Evolutionary conservation across 495 filamentous ascomycete species (phyloP).

Genomic region (Penicillium tannophilum): DNA sequence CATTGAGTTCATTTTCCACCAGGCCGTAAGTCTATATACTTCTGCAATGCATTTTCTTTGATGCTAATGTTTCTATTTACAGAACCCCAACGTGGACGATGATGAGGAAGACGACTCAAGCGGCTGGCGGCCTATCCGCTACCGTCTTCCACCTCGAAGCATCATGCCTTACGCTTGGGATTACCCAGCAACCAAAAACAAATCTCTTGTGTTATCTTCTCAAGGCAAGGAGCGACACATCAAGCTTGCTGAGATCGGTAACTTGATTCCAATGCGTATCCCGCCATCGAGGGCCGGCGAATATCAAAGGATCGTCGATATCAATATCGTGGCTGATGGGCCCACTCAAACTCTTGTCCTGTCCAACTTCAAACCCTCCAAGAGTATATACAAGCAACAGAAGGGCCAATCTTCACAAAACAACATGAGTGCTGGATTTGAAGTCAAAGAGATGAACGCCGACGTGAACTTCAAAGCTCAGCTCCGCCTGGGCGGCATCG

Average conservation of each 20-base stretch:
- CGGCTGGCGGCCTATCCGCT: conserved; percentile 86
- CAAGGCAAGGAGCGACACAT: conserved; percentile 84
- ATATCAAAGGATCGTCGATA: conserved; percentile 82
- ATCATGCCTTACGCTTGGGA: conserved; percentile 99
- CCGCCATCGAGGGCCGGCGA: conserved; percentile 57
- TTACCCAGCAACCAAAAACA: conserved; percentile 94
- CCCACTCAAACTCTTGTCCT: conserved; percentile 92
- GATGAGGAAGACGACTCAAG: conserved; percentile 74
- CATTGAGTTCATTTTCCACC: conserved; percentile 92
- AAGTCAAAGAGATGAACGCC: conserved; percentile 88
- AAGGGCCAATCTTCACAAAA: conserved; percentile 56
- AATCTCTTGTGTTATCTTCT: conserved; percentile 81
- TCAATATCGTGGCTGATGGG: conserved; percentile 92
- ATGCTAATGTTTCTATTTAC: not conserved
- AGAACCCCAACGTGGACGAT: conserved; percentile 74
- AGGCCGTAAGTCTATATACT: conserved; percentile 47
- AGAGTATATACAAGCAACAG: conserved; percentile 92
- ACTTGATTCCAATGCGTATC: conserved; percentile 85
- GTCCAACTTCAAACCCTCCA: conserved; percentile 92
- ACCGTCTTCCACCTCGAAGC: conserved; percentile 90
- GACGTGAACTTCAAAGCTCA: conserved; percentile 86
- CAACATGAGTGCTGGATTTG: conserved; percentile 72
- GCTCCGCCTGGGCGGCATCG: conserved; percentile 84
- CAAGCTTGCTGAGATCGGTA: conserved; percentile 94
- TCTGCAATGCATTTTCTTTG: not conserved